These are phyloP conservation scores for Spizellomyces sp. DNA, from an alignment of 192 early-diverging fungal species.

Conservation along the genomic window DNA sequence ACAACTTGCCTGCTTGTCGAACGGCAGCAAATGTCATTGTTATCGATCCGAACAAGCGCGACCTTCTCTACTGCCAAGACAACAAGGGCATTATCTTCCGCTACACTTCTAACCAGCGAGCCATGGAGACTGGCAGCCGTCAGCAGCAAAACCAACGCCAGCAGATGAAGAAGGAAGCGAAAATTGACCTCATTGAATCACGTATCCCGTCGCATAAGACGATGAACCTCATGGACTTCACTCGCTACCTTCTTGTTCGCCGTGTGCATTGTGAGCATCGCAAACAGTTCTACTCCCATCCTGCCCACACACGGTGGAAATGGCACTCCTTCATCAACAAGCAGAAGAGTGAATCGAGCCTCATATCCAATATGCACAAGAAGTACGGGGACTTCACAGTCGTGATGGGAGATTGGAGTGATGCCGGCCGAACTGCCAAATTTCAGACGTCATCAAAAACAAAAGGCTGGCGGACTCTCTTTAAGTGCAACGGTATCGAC, in stretches of 20 bases:
- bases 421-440: slow-evolving; percentile 21
- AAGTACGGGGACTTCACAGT: slow-evolving; percentile 31
- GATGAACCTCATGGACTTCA: neutral
- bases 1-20: neutral
- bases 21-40: neutral
- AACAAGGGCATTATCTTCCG: slow-evolving; percentile 4
- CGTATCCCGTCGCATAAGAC: slow-evolving; percentile 7
- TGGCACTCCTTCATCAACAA: neutral
- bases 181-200: neutral
- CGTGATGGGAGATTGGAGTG: slow-evolving; percentile 32
- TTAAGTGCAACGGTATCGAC: slow-evolving; percentile 14
- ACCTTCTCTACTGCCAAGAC: slow-evolving; percentile 18
- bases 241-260: neutral
- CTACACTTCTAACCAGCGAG: slow-evolving; percentile 23
- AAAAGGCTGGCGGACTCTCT: slow-evolving; percentile 17
- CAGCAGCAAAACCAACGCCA: neutral
- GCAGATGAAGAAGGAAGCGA: neutral
- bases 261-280: neutral
- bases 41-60: slow-evolving; percentile 27
- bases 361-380: slow-evolving; percentile 13
- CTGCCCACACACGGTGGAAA: neutral
- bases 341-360: slow-evolving; percentile 9
- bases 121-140: slow-evolving; percentile 5
- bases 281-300: slow-evolving; percentile 2
- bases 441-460: slow-evolving; percentile 29